phyloP scores from a whole-genome alignment of 257 asterid species.

The Salvia hispanica region DNA sequence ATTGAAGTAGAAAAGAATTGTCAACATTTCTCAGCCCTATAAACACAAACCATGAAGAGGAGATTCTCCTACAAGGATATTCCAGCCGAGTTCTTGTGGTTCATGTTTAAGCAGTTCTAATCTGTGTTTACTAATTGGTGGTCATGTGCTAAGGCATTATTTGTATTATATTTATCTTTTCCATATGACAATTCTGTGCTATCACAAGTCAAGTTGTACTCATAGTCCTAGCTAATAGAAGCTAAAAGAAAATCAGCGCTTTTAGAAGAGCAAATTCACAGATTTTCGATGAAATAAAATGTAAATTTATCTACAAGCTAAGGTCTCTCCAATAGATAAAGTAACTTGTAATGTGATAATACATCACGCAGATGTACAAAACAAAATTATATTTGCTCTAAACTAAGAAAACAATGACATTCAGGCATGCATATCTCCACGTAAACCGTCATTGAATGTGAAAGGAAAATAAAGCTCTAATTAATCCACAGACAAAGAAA shows the following conservation, averaged over 20 bases:
- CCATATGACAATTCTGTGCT: too few relatives aligned
- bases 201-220: too few relatives aligned
- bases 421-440: background rate
- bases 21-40: conserved; percentile 18
- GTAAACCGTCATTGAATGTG: background rate
- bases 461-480: background rate
- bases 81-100: background rate
- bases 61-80: conserved; percentile 10
- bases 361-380: background rate
- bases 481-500: background rate
- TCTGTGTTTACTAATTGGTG: background rate
- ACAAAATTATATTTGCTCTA: background rate
- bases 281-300: background rate
- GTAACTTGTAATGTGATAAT: conserved; percentile 5
- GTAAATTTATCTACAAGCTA: conserved; percentile 1
- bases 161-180: background rate
- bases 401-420: background rate
- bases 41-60: background rate
- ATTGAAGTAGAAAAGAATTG: conserved; percentile 27
- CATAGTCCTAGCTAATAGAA: too few relatives aligned
- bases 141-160: background rate
- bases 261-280: background rate
- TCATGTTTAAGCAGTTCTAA: background rate
- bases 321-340: conserved; percentile 7
- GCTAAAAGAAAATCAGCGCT: conserved; percentile 1